Conservation (phyloP, 2,329 filamentous ascomycete species). For the Alternaria gaisen region DNA sequence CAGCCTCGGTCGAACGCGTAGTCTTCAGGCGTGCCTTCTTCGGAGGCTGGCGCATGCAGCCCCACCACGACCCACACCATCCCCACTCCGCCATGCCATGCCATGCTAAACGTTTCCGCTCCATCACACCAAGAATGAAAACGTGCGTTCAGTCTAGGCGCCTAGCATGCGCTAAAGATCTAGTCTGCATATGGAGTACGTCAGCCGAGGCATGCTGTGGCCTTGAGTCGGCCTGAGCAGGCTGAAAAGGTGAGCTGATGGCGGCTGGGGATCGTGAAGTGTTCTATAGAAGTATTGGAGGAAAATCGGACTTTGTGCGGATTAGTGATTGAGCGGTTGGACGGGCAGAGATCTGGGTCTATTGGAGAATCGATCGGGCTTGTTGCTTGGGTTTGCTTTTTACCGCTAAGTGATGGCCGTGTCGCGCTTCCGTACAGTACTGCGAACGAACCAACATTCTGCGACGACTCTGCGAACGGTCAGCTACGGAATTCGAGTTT, state of each 20-base stretch:
- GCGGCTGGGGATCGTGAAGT: neutral
- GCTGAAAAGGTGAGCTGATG: neutral
- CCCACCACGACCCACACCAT: neutral
- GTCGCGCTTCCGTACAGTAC: neutral
- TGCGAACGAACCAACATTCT: neutral
- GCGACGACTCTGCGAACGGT: neutral
- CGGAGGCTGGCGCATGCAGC: neutral
- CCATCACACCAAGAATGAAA: slow-evolving; percentile 26
- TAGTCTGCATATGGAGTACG: slow-evolving; percentile 12
- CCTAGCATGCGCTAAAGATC: slow-evolving; percentile 15
- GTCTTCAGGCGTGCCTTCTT: neutral
- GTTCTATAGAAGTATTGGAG: neutral
- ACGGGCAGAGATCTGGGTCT: neutral
- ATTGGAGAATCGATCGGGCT: neutral
- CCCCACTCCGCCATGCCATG: slow-evolving; percentile 13
- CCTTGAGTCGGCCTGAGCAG: slow-evolving; percentile 22
- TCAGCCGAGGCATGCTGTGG: slow-evolving; percentile 33
- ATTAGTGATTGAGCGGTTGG: neutral
- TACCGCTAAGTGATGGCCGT: neutral
- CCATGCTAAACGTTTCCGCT: slow-evolving; percentile 28
- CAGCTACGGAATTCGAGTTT: neutral
- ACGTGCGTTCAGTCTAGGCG: slow-evolving; percentile 20
- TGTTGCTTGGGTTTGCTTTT: neutral
- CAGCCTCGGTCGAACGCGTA: neutral
- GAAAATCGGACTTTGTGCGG: neutral